Base-by-base conservation (phyloP, 495 filamentous ascomycete species). In the Aspergillus egyptiacus region DNA sequence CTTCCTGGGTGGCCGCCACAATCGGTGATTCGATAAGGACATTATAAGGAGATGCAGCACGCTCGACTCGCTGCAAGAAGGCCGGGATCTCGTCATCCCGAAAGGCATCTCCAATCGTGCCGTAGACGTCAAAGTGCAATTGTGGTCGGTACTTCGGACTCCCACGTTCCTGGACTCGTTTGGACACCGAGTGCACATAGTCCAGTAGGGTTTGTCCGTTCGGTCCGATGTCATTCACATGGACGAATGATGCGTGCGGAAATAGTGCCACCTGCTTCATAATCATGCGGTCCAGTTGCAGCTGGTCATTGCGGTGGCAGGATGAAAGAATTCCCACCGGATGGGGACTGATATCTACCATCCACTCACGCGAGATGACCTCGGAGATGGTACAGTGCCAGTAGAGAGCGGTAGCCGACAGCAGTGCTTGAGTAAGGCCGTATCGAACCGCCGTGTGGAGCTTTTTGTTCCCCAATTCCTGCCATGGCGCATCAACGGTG, bases 41-140 rank as follows among this genome's bases (percentile, higher is more conserved):
- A 6, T 45, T 32, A 28, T 38, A 52, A 5, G 40, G 49, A n/a
- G 15, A 17, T 32, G 42, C 49, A 13, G 19, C 23, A 8, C 18
- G 40, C 23, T 45, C 15, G 6, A 52, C 28, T 11, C 30, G 15
- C 5, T 13, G 20, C 1, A 46, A 23, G 15, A 52, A 52, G 2
- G 31, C 19, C 6, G 23, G 30, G 1, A 45, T 6, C 18, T 46
- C 39, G n/a, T 45, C 30, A 15, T 52, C 24, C 11, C 9, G 24
- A 22, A 52, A 46, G 8, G 25, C 9, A 38, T 52, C 49, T 11
- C 49, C 42, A 14, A 46, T 17, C 2, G 49, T 52, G 13, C 49
- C 49, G 40, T 52, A 52, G 31, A 52, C 49, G 18, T 52, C 49
- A 33, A 52, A 52, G 18, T 52, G 49, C n/a, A 52, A 32, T 3